Evolutionary conservation across 768 basidiomycete species (phyloP).

Genomic region (Tylopilus subfusipes): DNA sequence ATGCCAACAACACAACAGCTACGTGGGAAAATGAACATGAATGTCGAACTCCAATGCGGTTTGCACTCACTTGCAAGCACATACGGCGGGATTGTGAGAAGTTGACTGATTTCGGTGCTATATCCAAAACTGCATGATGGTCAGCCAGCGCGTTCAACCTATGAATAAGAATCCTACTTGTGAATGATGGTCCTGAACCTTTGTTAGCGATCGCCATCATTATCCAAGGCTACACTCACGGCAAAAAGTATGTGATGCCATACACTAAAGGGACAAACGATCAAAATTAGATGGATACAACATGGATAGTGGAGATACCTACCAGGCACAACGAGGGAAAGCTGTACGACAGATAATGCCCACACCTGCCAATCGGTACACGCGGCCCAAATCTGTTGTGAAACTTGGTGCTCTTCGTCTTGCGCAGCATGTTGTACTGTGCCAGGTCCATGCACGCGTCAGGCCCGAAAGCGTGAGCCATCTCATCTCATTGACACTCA

Average conservation of each 20-base stretch:
- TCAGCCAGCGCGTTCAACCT: neutral
- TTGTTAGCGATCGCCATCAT: neutral
- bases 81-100: neutral
- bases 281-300: neutral
- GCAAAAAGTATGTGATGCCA: slow-evolving; percentile 3
- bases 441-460: neutral
- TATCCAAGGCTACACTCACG: neutral
- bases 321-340: neutral
- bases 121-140: neutral
- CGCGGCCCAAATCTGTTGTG: neutral
- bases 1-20: neutral
- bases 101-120: neutral
- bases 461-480: neutral
- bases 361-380: slow-evolving; percentile 6
- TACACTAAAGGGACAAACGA: neutral
- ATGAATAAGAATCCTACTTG: neutral
- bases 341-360: neutral
- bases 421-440: neutral
- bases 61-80: neutral
- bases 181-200: slow-evolving; percentile 3
- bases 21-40: neutral
- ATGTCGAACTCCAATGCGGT: no score
- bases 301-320: neutral
- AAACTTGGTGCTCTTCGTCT: neutral
- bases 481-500: neutral